Evolutionary conservation across 257 asterid genomes (phyloP), one percentile per base, ranked within the genome.

Genomic region (Sherardia arvensis): DNA sequence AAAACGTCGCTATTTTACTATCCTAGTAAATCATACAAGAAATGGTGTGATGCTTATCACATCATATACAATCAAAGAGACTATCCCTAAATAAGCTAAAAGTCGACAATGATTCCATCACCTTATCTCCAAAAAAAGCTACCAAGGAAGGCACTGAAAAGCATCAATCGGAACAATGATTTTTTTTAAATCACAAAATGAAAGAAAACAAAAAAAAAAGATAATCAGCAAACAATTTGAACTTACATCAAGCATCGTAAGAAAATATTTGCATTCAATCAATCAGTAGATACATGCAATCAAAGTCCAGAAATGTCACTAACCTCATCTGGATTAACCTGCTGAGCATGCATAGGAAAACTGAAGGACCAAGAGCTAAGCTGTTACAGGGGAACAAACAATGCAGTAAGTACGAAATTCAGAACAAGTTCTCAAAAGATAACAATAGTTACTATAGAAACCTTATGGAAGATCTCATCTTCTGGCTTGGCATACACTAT

Each of bases 361-460:
- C 71, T 80, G 78, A 90, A 76, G 70, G 95, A 93, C 97, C 97
- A 93, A 34, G 82, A 86, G 83, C 97, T 78, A 34, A 90, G 91
- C 99, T 93, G 92, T 70, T 61, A 58, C 59, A 34, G 26, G 5
- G 43, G 34, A 66, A 70, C 45, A 68, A 69, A 69, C 58, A 64
- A 71, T 5, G 43, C 10, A 27, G 47, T 59, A 23, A 33, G 65
- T 70, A n/a, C 14, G 32, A 68, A 66, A 30, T 30, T 64, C 53
- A 60, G 28, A 20, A 69, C 56, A 8, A 22, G 10, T 21, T n/a
- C 23, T 3, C 11, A 58, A 26, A 12, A 32, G 7, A 15, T 20
- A 48, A 57, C 26, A 32, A 30, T 30, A 29, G 40, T 47, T 23
- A 59, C 21, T 15, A 51, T 45, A 49, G 49, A 62, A 71, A 88